A percentile compares a stretch with the other conserved stretches of the same genome.
phyloP scores from a whole-genome alignment of 176 grass and related monocot genomes.

The Musa beccarii region DNA sequence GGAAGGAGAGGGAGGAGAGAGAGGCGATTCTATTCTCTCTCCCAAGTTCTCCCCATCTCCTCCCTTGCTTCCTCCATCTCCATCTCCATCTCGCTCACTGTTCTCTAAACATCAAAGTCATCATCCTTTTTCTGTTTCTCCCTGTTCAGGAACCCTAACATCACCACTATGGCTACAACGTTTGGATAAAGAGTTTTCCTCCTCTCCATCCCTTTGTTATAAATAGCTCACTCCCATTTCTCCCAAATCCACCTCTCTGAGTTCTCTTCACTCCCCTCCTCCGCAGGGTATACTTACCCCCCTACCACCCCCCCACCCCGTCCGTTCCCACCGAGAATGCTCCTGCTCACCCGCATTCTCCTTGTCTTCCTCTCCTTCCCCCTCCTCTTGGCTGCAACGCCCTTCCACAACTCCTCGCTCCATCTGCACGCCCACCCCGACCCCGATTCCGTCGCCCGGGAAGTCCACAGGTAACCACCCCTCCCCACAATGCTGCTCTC shows the following conservation, averaged over 20 bases:
- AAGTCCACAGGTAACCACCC: conserved; percentile 42
- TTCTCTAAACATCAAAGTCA: not conserved
- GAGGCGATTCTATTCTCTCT: not conserved
- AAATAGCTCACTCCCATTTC: not conserved
- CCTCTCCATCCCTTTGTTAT: not conserved
- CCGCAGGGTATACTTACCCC: no score
- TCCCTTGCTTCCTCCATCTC: not conserved
- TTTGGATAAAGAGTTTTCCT: not conserved
- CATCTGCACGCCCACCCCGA: conserved; percentile 37
- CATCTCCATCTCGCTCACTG: not conserved
- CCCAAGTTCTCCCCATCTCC: not conserved
- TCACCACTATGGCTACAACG: not conserved
- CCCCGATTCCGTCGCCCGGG: conserved; percentile 47
- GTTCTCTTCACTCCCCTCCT: not conserved
- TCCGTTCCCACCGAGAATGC: not conserved
- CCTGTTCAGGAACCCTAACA: not conserved
- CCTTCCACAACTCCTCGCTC: conserved; percentile 14
- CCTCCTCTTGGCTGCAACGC: conserved; percentile 7
- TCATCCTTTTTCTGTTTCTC: not conserved
- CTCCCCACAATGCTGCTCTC: not conserved
- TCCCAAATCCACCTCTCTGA: not conserved
- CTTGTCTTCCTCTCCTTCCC: conserved; percentile 7
- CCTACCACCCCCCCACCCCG: no score
- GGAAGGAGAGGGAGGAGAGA: not conserved
- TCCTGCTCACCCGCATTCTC: conserved; percentile 4